Evolutionary conservation across 1,284 basidiomycete genomes (phyloP), one percentile per base, ranked within the genome.

Genomic region (Tilletia walkeri): DNA sequence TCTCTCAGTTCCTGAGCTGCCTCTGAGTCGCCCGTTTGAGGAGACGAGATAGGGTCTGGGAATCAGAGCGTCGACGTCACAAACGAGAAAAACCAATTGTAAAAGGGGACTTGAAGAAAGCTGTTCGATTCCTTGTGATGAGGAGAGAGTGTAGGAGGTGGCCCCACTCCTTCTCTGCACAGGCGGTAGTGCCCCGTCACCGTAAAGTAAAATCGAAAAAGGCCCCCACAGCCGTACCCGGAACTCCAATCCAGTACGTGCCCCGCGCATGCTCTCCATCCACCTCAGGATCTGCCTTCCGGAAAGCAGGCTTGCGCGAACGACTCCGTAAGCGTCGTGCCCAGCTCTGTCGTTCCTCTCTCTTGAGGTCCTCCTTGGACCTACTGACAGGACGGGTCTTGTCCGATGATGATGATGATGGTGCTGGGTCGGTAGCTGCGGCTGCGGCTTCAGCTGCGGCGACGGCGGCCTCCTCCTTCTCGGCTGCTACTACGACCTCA

Each of bases 241-340:
- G 59, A 7, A 63, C 59, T 3, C 59, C 59, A 16, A 63, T 63
- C 59, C 59, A 63, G 12, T 41, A 63, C 59, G 59, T 63, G 10
- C 59, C 59, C 14, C 59, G 7, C 30, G 59, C 41, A 38, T 63
- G 59, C 59, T 63, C 59, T 36, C 59, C 59, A 16, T 63, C 59
- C 30, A 63, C 36, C 20, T 63, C 59, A 34, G 59, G 59, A 14
- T 39, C 59, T 2, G 59, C 59, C 14, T 41, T 38, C 3, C 59
- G 59, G 34, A 63, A 63, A 63, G 59, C 59, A n/a, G 59, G 59
- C 14, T 63, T 63, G 14, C 59, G 59, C 7, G 59, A 63, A 18
- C 59, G 59, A 63, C 59, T 63, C 12, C 38, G 30, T 36, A 63
- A 12, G 6, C 59, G 30, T 14, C 59, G 30, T 18, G 59, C 59